Percentiles rank a stretch among this genome's conserved stretches.
Conservation (phyloP, 768 basidiomycete genomes). For the Vararia minispora region DNA sequence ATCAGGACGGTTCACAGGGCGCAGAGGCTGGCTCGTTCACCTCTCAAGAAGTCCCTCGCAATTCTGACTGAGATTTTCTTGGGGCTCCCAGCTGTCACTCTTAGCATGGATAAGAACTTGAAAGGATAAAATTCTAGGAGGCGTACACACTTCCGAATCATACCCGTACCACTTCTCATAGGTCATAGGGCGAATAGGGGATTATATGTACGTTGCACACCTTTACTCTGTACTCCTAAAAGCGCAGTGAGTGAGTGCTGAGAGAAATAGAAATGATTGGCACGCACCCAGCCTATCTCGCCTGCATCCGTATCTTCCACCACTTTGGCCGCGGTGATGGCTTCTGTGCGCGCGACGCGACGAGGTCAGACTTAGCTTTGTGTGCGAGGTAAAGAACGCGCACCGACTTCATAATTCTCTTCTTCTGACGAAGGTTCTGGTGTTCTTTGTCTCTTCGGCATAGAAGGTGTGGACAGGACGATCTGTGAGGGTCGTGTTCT, state of each 20-base stretch:
- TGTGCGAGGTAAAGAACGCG: conserved; percentile 2
- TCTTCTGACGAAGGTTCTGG: conserved; percentile 8
- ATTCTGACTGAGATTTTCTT: conserved; percentile 39
- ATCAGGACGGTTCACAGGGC: too few species aligned
- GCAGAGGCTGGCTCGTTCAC: too few species aligned
- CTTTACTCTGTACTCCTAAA: conserved; percentile 60
- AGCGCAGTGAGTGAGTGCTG: not conserved
- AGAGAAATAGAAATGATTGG: not conserved
- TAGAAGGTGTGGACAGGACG: not conserved
- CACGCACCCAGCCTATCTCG: conserved; percentile 52
- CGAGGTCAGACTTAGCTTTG: not conserved
- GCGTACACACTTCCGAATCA: conserved; percentile 46
- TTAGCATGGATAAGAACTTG: conserved; percentile 1
- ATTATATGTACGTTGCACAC: conserved; percentile 22
- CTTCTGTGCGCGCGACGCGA: conserved; percentile 31
- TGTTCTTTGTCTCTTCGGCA: conserved; percentile 5
- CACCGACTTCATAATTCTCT: conserved; percentile 17
- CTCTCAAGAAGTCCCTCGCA: conserved; percentile 47
- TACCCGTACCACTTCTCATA: conserved; percentile 57
- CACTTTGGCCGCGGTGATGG: conserved; percentile 49
- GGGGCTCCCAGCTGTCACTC: conserved; percentile 60
- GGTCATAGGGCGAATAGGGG: conserved; percentile 4
- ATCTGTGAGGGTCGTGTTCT: too few species aligned
- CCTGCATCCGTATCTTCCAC: conserved; percentile 28
- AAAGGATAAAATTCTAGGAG: conserved; percentile 7